Percentiles rank a stretch among this genome's conserved stretches.
phyloP scores from a whole-genome alignment of 177 flowering plant genomes.

The Telopea speciosissima region DNA sequence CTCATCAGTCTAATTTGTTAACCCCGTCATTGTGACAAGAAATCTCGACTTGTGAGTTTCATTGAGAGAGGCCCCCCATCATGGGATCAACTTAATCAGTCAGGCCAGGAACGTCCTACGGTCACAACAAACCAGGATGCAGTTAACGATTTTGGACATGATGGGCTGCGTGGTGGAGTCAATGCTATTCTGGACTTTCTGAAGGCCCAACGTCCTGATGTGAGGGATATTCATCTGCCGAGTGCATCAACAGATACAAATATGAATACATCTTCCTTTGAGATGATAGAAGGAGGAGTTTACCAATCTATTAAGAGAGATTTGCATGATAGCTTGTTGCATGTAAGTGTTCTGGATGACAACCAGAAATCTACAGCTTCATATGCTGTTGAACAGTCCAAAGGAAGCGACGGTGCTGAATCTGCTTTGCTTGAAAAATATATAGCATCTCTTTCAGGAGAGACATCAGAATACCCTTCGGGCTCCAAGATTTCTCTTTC shows the following conservation, averaged over 20 bases:
- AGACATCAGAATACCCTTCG: constrained; percentile 29
- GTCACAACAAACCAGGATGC: constrained; percentile 20
- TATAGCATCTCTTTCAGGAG: constrained; percentile 42
- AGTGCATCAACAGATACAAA: constrained; percentile 21
- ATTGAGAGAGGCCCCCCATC: constrained; percentile 68
- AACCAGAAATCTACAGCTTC: constrained; percentile 11
- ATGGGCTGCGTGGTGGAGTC: constrained; percentile 40
- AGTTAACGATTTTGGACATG: constrained; percentile 29
- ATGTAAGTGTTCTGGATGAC: constrained; percentile 18
- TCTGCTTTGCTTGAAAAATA: constrained; percentile 50
- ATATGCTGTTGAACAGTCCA: constrained; percentile 16
- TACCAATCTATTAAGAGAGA: constrained; percentile 35
- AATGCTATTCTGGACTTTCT: constrained; percentile 44
- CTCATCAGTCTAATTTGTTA: background rate
- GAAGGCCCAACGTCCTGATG: constrained; percentile 33
- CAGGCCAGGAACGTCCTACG: constrained; percentile 23
- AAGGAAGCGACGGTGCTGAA: constrained; percentile 20
- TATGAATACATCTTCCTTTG: constrained; percentile 29
- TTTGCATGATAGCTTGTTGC: constrained; percentile 19
- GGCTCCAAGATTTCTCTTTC: constrained; percentile 27
- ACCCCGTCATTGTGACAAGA: constrained; percentile 35
- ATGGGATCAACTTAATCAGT: constrained; percentile 49
- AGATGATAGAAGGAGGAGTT: constrained; percentile 52
- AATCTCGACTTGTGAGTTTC: constrained; percentile 78
- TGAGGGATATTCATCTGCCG: constrained; percentile 34